Percentiles rank a stretch among this genome's conserved stretches.
These are phyloP conservation scores for Peronospora tabacina DNA, from an alignment of 352 stramenopile genomes.

Conservation along the genomic window DNA sequence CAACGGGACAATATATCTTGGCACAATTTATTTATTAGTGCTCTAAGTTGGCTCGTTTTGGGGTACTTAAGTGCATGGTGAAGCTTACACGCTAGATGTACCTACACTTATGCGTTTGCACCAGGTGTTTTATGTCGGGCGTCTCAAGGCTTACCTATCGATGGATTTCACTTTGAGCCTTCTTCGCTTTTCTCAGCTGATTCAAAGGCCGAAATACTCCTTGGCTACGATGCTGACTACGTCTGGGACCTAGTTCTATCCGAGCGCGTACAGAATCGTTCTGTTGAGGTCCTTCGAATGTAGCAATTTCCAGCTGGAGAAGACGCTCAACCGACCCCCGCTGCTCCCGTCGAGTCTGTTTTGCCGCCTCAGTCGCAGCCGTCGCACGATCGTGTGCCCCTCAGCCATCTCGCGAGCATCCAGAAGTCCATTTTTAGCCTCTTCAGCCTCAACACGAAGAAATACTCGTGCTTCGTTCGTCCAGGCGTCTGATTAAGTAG, in stretches of 20 bases:
- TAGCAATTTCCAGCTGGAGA: neutral
- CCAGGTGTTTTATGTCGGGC: constrained; percentile 27
- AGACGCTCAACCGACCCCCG: neutral
- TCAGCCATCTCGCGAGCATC: neutral
- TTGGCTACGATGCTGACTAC: too few relatives aligned
- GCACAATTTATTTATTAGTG: too few relatives aligned
- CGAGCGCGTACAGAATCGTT: neutral
- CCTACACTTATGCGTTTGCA: constrained; percentile 6
- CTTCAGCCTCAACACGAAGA: too few relatives aligned
- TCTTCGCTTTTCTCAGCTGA: neutral
- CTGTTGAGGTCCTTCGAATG: neutral
- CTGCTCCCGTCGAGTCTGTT: neutral
- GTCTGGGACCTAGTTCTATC: neutral
- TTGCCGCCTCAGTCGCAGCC: neutral
- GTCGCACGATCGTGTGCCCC: neutral
- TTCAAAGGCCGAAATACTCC: neutral
- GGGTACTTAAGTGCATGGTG: too few relatives aligned
- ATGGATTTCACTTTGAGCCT: neutral
- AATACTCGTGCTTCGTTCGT: neutral
- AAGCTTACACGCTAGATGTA: neutral
- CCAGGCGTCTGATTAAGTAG: neutral
- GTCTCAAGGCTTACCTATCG: constrained; percentile 17
- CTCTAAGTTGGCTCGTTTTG: too few relatives aligned
- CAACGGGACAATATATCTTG: too few relatives aligned
- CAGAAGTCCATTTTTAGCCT: neutral